phyloP scores from a whole-genome alignment of 148 eudicot genomes.

The Silene latifolia region DNA sequence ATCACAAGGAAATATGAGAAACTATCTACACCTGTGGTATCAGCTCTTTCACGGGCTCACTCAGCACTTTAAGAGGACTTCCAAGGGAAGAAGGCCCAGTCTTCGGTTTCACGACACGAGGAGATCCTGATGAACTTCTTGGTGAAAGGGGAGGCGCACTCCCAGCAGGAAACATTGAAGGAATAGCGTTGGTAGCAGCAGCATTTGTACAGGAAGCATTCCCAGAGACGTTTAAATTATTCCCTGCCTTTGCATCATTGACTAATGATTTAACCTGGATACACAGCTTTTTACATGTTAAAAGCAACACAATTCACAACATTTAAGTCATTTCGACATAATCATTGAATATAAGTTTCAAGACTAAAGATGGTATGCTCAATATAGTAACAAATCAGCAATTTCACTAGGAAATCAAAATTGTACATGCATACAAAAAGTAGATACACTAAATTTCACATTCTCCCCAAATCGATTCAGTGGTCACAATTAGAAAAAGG shows the following conservation, averaged over 20 bases:
- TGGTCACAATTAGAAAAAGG: too few relatives aligned
- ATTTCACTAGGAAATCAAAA: too few relatives aligned
- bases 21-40: constrained; percentile 71
- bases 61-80: constrained; percentile 75
- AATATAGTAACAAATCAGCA: background rate
- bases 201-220: constrained; percentile 66
- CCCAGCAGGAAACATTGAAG: constrained; percentile 98
- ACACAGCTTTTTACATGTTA: background rate
- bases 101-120: constrained; percentile 74
- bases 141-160: constrained; percentile 99
- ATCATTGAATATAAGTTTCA: background rate
- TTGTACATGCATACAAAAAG: too few relatives aligned
- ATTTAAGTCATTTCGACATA: background rate
- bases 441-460: too few relatives aligned
- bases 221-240: constrained; percentile 61
- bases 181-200: constrained; percentile 63
- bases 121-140: constrained; percentile 96
- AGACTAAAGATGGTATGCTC: background rate
- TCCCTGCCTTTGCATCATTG: constrained; percentile 77
- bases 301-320: background rate
- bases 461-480: too few relatives aligned
- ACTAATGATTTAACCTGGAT: constrained; percentile 82
- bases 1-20: constrained; percentile 4
- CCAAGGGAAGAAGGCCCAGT: constrained; percentile 72
- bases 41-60: constrained; percentile 81